Conservation (phyloP, 352 stramenopile species). For the Phytophthora litchii region DNA sequence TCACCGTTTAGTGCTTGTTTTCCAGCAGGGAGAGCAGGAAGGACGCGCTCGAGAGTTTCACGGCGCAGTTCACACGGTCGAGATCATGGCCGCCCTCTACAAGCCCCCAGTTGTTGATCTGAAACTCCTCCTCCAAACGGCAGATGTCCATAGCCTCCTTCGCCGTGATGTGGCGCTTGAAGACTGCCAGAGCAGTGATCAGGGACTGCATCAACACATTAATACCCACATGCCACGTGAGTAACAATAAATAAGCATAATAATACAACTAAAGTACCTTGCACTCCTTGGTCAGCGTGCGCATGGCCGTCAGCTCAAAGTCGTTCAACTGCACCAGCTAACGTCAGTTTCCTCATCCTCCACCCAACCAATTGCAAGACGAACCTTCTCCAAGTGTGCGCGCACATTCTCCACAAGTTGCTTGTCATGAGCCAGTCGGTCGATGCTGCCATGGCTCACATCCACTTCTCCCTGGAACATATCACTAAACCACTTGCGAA, state of each 20-base stretch:
- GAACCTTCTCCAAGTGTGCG: conserved; percentile 61
- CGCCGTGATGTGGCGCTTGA: conserved; percentile 84
- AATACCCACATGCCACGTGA: conserved; percentile 4
- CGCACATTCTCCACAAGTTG: conserved; percentile 69
- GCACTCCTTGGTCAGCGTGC: conserved; percentile 84
- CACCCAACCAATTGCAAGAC: not conserved
- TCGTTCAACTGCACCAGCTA: conserved; percentile 50
- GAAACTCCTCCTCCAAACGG: conserved; percentile 88
- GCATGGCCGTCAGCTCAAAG: conserved; percentile 80
- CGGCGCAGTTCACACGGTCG: conserved; percentile 85
- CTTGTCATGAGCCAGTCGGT: conserved; percentile 62
- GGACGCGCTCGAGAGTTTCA: conserved; percentile 84
- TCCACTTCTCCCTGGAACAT: conserved; percentile 80
- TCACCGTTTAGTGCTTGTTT: conserved; percentile 54
- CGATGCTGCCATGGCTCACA: conserved; percentile 83
- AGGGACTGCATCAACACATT: conserved; percentile 53
- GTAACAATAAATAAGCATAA: not conserved
- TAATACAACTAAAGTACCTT: conserved; percentile 50
- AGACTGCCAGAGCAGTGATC: conserved; percentile 80
- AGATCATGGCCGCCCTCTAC: conserved; percentile 90
- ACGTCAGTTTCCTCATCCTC: not conserved
- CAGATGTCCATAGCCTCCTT: conserved; percentile 88
- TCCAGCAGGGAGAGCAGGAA: conserved; percentile 87
- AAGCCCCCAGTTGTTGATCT: conserved; percentile 89
- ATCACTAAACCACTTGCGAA: conserved; percentile 85